Percentiles rank a stretch among this genome's conserved stretches.
Evolutionary conservation across 345 rosid species (phyloP).

Genomic region (Erysimum cheiranthoides): DNA sequence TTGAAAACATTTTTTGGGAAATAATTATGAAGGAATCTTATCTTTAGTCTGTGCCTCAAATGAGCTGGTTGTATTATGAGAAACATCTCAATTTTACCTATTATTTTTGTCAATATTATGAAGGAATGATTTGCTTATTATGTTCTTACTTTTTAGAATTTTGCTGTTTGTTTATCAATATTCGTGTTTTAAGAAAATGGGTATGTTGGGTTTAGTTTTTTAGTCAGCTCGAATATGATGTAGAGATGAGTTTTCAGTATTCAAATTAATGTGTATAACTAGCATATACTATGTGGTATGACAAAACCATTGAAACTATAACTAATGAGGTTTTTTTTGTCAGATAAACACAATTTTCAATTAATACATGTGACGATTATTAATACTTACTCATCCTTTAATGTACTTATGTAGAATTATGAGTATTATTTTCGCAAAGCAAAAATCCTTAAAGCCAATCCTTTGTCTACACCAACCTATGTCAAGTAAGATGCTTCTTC

Average conservation of each 20-base stretch:
- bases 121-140: background rate
- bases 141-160: background rate
- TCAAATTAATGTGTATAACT: too few species aligned
- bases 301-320: too few species aligned
- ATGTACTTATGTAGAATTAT: too few species aligned
- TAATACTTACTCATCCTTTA: background rate
- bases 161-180: background rate
- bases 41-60: conserved; percentile 21
- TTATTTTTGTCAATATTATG: conserved; percentile 8
- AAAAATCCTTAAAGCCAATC: conserved; percentile 20
- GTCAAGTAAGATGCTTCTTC: conserved; percentile 29
- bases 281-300: too few species aligned
- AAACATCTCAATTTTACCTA: conserved; percentile 19
- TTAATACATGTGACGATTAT: too few species aligned
- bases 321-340: too few species aligned
- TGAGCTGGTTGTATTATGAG: conserved; percentile 37
- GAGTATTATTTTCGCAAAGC: too few species aligned
- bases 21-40: conserved; percentile 26
- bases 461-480: conserved; percentile 14
- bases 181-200: background rate
- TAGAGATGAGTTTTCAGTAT: too few species aligned
- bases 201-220: background rate
- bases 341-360: too few species aligned
- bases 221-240: background rate
- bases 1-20: background rate